Conservation (phyloP, 306 rosid genomes). For the Begonia fuchsioides region DNA sequence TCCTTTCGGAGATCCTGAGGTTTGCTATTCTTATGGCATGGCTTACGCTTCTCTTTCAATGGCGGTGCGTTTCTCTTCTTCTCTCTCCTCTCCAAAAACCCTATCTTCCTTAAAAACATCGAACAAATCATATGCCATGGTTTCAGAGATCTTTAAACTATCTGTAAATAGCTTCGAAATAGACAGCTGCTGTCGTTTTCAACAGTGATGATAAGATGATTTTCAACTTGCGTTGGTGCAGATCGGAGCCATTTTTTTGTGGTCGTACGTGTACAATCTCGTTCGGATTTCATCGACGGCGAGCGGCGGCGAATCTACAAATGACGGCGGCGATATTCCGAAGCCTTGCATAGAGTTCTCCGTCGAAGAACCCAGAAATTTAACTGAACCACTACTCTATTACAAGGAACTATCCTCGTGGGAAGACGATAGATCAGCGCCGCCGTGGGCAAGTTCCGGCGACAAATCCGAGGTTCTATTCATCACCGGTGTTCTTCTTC, state of each 20-base stretch:
- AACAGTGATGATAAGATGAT: too few species aligned
- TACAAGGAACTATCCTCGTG: conserved; percentile 6
- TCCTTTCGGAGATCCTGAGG: conserved; percentile 36
- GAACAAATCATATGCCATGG: too few species aligned
- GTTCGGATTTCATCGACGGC: conserved; percentile 42
- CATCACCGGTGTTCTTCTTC: not conserved
- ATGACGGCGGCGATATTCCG: conserved; percentile 8
- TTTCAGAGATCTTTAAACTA: too few species aligned
- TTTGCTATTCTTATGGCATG: conserved; percentile 28
- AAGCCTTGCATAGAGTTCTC: conserved; percentile 19
- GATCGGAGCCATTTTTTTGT: conserved; percentile 55
- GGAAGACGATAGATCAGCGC: conserved; percentile 17
- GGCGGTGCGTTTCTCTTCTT: conserved; percentile 24
- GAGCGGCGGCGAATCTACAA: conserved; percentile 6
- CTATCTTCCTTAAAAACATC: too few species aligned
- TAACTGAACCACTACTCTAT: conserved; percentile 19
- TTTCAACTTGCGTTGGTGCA: conserved; percentile 4
- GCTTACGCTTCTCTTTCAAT: conserved; percentile 49
- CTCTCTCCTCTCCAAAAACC: too few species aligned
- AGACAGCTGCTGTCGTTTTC: not conserved
- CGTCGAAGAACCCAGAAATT: conserved; percentile 11
- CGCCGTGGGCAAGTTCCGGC: too few species aligned
- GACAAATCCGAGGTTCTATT: conserved; percentile 26
- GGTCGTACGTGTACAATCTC: conserved; percentile 76
- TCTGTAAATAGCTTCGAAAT: too few species aligned